Conservation (phyloP, 331 rosid species). For the Pyracantha coccinea region DNA sequence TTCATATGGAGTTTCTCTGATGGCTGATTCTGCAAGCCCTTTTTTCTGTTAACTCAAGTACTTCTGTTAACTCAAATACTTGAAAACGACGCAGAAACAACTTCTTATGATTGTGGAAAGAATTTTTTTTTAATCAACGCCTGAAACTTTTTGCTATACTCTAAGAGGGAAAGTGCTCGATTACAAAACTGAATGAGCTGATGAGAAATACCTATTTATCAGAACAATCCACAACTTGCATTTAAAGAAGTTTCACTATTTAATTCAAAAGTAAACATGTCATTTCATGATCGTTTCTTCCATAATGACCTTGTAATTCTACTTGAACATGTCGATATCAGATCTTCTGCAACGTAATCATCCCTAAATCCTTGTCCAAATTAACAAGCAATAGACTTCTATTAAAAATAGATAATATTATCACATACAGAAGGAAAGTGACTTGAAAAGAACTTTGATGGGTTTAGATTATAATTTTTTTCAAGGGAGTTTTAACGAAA, state of each 20-base stretch:
- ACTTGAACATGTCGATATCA: background rate
- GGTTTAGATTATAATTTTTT: too few species aligned
- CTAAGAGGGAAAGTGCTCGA: background rate
- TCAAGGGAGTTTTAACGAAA: too few species aligned
- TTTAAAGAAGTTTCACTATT: too few species aligned
- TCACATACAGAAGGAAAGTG: background rate
- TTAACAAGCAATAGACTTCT: background rate
- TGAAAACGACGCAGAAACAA: background rate
- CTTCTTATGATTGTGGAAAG: background rate
- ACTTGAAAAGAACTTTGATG: background rate
- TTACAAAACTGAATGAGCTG: background rate
- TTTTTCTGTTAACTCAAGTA: background rate
- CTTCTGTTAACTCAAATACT: background rate
- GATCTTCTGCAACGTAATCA: background rate
- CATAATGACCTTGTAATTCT: background rate
- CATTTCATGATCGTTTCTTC: background rate
- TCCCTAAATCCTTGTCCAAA: background rate
- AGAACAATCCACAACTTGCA: too few species aligned
- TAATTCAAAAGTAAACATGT: too few species aligned
- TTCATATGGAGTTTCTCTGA: background rate
- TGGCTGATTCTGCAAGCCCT: background rate
- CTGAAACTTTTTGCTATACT: too few species aligned
- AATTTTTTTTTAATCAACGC: background rate
- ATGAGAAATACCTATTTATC: too few species aligned
- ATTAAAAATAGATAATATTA: too few species aligned